Evolutionary conservation across 371 early-diverging fungal species (phyloP).

Genomic region (Mycotypha africana): DNA sequence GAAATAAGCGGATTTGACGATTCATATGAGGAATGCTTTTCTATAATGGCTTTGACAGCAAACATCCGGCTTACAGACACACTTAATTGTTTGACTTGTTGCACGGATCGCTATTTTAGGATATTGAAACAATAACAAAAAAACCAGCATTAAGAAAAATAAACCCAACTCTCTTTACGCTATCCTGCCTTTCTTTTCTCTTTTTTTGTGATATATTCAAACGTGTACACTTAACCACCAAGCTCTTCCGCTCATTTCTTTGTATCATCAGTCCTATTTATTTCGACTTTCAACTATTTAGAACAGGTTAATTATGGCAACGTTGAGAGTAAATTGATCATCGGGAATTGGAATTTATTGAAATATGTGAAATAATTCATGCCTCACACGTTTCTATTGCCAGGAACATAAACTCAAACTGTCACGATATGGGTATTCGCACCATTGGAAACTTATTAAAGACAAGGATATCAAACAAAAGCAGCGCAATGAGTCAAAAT

Average conservation of each 20-base stretch:
- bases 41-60: too few relatives aligned
- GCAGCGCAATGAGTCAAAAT: not conserved
- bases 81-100: too few relatives aligned
- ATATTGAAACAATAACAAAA: constrained; percentile 14
- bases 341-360: too few relatives aligned
- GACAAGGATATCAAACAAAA: constrained; percentile 7
- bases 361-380: too few relatives aligned
- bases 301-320: constrained; percentile 1
- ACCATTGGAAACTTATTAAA: constrained; percentile 24
- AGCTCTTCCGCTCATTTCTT: too few relatives aligned
- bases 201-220: too few relatives aligned
- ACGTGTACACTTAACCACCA: not conserved
- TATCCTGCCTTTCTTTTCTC: not conserved
- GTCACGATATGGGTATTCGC: constrained; percentile 11
- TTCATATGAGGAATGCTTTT: too few relatives aligned
- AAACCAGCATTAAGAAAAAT: too few relatives aligned
- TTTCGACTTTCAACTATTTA: constrained; percentile 1
- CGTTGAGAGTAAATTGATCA: constrained; percentile 6
- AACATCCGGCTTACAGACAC: too few relatives aligned
- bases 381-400: too few relatives aligned
- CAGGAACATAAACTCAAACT: constrained; percentile 17
- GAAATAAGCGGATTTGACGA: too few relatives aligned
- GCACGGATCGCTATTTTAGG: constrained; percentile 7
- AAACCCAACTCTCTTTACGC: constrained; percentile 4
- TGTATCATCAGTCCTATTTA: too few relatives aligned